A percentile compares a stretch with the other conserved stretches of the same genome.
Conservation (phyloP, 2,329 filamentous ascomycete genomes). For the Calonectria honghensis region DNA sequence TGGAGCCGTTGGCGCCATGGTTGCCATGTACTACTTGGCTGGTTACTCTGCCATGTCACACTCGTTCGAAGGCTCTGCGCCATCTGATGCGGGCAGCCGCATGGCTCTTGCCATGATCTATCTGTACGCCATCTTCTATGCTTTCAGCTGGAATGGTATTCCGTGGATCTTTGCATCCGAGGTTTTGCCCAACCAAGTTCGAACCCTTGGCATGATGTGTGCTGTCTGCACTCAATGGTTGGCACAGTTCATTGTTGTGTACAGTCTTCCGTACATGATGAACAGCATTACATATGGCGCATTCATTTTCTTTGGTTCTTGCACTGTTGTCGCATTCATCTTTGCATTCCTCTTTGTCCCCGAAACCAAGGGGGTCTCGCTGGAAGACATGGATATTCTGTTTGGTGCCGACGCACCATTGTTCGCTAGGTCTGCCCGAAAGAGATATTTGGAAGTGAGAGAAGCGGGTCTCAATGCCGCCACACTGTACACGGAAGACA, state of each 20-base stretch:
- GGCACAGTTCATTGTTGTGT: conserved; percentile 53
- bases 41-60: conserved; percentile 49
- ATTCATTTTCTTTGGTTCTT: conserved; percentile 29
- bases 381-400: conserved; percentile 38
- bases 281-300: conserved; percentile 31
- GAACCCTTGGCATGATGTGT: conserved; percentile 52
- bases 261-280: conserved; percentile 56
- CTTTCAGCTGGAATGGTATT: conserved; percentile 54
- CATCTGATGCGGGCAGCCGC: conserved; percentile 40
- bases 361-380: conserved; percentile 35
- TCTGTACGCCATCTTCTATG: conserved; percentile 50
- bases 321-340: conserved; percentile 23
- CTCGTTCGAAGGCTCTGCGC: conserved; percentile 39
- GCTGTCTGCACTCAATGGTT: conserved; percentile 55
- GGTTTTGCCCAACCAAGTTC: conserved; percentile 47
- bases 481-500: background rate
- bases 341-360: conserved; percentile 38
- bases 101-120: conserved; percentile 56
- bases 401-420: conserved; percentile 30
- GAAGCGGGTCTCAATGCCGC: conserved; percentile 8
- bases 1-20: conserved; percentile 47
- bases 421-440: background rate
- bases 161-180: conserved; percentile 51
- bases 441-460: conserved; percentile 14
- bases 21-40: conserved; percentile 60